These are phyloP conservation scores for Penicillium sp. DNA, from an alignment of 2,329 filamentous ascomycete species.

Conservation along the genomic window DNA sequence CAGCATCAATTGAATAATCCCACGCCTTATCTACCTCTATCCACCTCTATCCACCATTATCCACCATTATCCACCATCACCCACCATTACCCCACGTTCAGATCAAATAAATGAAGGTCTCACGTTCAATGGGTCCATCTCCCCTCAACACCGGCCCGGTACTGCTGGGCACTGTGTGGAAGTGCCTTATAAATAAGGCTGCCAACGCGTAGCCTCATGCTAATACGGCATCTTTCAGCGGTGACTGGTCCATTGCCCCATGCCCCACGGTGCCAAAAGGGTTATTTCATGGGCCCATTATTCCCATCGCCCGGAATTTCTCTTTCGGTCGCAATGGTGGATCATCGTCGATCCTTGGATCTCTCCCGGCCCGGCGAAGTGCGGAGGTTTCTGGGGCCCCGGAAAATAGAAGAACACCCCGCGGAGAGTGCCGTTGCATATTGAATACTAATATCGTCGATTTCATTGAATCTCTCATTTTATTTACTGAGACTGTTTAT, in stretches of 20 bases:
- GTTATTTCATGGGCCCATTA: background rate
- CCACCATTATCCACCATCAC: no score
- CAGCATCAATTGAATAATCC: background rate
- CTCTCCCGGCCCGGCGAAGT: conserved; percentile 5
- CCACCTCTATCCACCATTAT: no score
- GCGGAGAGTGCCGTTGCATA: background rate
- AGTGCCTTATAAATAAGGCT: background rate
- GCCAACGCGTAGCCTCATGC: background rate
- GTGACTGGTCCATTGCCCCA: background rate
- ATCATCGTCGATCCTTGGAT: background rate
- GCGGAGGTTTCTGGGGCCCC: conserved; percentile 5
- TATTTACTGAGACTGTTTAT: background rate
- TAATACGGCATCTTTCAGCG: background rate
- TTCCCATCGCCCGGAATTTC: conserved; percentile 1
- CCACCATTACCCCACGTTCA: no score
- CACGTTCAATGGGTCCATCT: background rate
- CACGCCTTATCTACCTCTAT: background rate
- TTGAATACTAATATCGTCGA: background rate
- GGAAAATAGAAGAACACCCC: background rate
- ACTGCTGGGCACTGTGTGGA: background rate
- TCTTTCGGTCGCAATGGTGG: conserved; percentile 2
- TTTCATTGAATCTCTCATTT: background rate
- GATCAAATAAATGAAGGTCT: background rate
- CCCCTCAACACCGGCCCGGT: background rate
- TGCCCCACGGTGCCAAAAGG: background rate